These are phyloP conservation scores for Lactarius deliciosus DNA, from an alignment of 768 basidiomycete species.

Conservation along the genomic window DNA sequence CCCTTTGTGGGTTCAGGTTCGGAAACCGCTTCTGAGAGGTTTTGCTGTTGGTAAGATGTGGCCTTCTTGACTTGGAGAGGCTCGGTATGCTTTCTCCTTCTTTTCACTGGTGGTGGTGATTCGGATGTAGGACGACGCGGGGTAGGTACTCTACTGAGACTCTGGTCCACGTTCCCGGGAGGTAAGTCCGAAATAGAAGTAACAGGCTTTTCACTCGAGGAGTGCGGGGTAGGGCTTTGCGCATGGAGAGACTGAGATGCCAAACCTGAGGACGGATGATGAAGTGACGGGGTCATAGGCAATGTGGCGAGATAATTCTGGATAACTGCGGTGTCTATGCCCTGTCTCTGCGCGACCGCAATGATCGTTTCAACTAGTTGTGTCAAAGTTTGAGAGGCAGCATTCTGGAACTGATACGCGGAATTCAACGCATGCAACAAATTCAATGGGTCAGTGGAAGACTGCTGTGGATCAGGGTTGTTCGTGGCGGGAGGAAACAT, in stretches of 20 bases:
- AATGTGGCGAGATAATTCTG: constrained; percentile 24
- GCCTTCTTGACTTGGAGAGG: constrained; percentile 7
- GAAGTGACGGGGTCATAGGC: constrained; percentile 12
- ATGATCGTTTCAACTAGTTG: constrained; percentile 27
- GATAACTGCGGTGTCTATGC: constrained; percentile 21
- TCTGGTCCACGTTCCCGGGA: not conserved
- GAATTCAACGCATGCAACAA: constrained; percentile 18
- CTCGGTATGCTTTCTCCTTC: constrained; percentile 11
- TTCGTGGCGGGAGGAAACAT: not conserved
- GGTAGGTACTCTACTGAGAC: not conserved
- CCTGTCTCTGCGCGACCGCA: constrained; percentile 25
- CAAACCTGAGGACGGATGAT: constrained; percentile 5
- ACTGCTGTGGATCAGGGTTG: not conserved
- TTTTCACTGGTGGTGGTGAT: constrained; percentile 11
- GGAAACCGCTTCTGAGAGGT: not conserved
- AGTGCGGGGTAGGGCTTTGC: not conserved
- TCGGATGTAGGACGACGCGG: constrained; percentile 3
- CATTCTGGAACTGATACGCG: constrained; percentile 19
- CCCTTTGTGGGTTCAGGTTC: constrained; percentile 28
- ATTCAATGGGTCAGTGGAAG: not conserved
- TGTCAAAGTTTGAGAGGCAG: constrained; percentile 20
- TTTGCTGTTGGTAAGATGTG: not conserved
- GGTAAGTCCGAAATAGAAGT: not conserved
- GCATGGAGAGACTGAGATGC: constrained; percentile 6
- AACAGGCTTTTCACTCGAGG: not conserved